Evolutionary conservation across 257 asterid species (phyloP).

Genomic region (Scutellaria minor): DNA sequence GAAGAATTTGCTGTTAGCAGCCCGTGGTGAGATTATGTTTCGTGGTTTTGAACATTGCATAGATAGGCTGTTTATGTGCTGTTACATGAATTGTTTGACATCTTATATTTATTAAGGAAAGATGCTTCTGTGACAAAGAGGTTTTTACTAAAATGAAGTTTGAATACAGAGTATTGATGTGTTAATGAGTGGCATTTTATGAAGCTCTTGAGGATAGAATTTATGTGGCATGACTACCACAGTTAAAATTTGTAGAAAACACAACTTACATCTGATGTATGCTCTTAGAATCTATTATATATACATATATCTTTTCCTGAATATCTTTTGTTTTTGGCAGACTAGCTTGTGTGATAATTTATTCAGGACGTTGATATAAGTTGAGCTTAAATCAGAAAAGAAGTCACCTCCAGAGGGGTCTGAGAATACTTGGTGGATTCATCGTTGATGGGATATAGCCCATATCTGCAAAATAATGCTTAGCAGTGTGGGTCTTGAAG

Average conservation of each 20-base stretch:
- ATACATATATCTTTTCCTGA: constrained; percentile 15
- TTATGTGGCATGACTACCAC: neutral
- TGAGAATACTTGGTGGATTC: constrained; percentile 43
- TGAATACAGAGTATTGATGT: neutral
- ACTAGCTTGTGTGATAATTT: constrained; percentile 41
- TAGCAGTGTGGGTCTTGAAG: constrained; percentile 57
- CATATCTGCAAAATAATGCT: constrained; percentile 47
- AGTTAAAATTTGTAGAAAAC: neutral
- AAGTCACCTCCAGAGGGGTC: constrained; percentile 34
- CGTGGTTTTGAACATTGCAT: neutral
- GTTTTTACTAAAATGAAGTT: neutral
- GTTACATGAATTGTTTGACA: neutral
- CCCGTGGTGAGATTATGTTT: constrained; percentile 34
- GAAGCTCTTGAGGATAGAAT: neutral
- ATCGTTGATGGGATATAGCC: constrained; percentile 58
- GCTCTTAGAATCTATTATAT: neutral
- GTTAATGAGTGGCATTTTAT: neutral
- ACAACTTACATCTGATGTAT: constrained; percentile 1
- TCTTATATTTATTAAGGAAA: neutral
- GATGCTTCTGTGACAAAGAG: neutral
- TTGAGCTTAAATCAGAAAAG: constrained; percentile 35
- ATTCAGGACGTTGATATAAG: constrained; percentile 31
- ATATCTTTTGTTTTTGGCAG: constrained; percentile 40
- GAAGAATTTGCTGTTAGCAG: neutral
- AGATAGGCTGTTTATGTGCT: neutral